Conservation (phyloP, 78 protist species). For the Dictyostelium intermedium region DNA sequence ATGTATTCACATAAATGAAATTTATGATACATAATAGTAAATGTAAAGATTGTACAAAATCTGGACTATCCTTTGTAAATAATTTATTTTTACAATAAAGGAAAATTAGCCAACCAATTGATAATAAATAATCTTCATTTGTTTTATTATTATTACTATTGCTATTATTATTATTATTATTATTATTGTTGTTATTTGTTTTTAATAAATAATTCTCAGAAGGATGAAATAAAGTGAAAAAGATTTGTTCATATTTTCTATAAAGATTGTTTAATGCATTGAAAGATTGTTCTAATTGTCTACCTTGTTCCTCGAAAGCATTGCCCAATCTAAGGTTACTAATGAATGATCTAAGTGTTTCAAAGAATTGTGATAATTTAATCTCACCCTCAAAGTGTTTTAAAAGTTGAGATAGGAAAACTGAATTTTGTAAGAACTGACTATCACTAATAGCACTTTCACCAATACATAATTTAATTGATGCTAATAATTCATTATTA, state of each 20-base stretch:
- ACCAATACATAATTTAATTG: background rate
- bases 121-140: slow-evolving; percentile 34
- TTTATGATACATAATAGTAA: slow-evolving; percentile 32
- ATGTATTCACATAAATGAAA: slow-evolving; percentile 19
- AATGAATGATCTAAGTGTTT: background rate
- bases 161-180: background rate
- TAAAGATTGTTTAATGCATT: background rate
- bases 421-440: background rate
- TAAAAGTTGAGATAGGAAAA: slow-evolving; percentile 31
- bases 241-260: slow-evolving; percentile 47
- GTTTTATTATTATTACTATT: background rate
- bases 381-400: slow-evolving; percentile 8
- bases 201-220: background rate
- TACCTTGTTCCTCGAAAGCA: slow-evolving; percentile 1
- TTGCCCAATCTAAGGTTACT: background rate
- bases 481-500: background rate
- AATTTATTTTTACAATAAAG: slow-evolving; percentile 31
- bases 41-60: slow-evolving; percentile 34
- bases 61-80: slow-evolving; percentile 12
- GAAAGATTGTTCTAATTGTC: background rate
- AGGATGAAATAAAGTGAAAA: background rate
- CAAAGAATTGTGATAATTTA: slow-evolving; percentile 28
- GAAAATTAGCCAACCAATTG: slow-evolving; percentile 51
- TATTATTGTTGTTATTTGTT: background rate
- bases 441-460: background rate